Percentiles rank a stretch among this genome's conserved stretches.
Conservation (phyloP, 345 rosid species). For the Sonneratia alba region DNA sequence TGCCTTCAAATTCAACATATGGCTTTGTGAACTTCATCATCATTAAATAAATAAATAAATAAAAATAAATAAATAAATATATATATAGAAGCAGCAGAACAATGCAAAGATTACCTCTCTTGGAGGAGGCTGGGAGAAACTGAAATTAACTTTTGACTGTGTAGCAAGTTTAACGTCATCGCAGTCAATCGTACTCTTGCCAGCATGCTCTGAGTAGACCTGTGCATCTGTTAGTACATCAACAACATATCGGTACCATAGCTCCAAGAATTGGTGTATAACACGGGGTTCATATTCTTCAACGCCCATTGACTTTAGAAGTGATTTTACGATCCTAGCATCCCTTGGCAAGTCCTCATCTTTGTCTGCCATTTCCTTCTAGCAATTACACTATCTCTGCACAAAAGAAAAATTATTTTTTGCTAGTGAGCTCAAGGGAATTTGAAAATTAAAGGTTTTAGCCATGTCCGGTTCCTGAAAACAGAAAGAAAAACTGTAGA, state of each 20-base stretch:
- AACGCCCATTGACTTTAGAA: constrained; percentile 86
- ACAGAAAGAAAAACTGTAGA: too few relatives aligned
- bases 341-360: constrained; percentile 72
- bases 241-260: constrained; percentile 86
- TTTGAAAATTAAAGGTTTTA: too few relatives aligned
- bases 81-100: background rate
- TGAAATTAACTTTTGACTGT: constrained; percentile 80
- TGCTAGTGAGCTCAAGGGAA: too few relatives aligned
- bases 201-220: constrained; percentile 88
- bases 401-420: background rate
- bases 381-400: background rate
- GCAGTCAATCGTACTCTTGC: constrained; percentile 57
- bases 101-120: constrained; percentile 49
- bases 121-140: constrained; percentile 93
- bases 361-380: constrained; percentile 42
- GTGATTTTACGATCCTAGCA: constrained; percentile 69
- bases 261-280: constrained; percentile 73
- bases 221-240: constrained; percentile 80
- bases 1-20: background rate
- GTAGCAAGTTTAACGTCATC: constrained; percentile 90
- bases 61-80: background rate
- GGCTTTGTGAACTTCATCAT: background rate
- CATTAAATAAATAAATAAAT: background rate
- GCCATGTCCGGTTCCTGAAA: too few relatives aligned
- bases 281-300: constrained; percentile 90